Conservation (phyloP, 1,284 basidiomycete genomes). For the Nidula niveotomentosa region DNA sequence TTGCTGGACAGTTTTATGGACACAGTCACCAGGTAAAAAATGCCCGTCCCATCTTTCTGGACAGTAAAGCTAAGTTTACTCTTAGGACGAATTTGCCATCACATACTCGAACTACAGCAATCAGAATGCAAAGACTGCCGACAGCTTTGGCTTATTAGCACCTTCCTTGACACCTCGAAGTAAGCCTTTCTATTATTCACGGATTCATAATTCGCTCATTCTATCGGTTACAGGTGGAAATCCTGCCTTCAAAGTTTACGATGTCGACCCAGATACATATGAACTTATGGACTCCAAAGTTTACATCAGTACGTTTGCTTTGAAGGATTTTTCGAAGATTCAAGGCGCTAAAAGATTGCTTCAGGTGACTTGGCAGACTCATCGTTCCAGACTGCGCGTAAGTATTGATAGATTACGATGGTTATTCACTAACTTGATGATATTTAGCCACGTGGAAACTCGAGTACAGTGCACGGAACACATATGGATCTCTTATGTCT, state of each 20-base stretch:
- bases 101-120: constrained; percentile 54
- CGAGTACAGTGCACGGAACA: constrained; percentile 55
- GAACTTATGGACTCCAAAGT: constrained; percentile 31
- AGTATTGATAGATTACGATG: too few species aligned
- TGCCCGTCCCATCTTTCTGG: too few species aligned
- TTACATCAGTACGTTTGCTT: constrained; percentile 21
- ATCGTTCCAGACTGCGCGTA: constrained; percentile 29
- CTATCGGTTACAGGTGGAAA: constrained; percentile 21
- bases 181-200: too few species aligned
- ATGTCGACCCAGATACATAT: constrained; percentile 33
- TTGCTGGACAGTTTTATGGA: constrained; percentile 39
- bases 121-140: constrained; percentile 45
- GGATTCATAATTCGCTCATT: too few species aligned
- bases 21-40: constrained; percentile 32
- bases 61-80: too few species aligned
- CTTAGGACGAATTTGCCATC: constrained; percentile 56
- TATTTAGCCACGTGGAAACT: constrained; percentile 49
- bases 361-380: constrained; percentile 35
- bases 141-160: constrained; percentile 46
- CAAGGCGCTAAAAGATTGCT: too few species aligned
- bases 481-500: constrained; percentile 41
- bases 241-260: constrained; percentile 31
- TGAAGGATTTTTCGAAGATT: too few species aligned
- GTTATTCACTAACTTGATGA: not conserved
- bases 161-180: constrained; percentile 59